A percentile compares a stretch with the other conserved stretches of the same genome.
These are phyloP conservation scores for Cordyceps fumosorosea DNA, from an alignment of 2,329 filamentous ascomycete genomes.

Conservation along the genomic window DNA sequence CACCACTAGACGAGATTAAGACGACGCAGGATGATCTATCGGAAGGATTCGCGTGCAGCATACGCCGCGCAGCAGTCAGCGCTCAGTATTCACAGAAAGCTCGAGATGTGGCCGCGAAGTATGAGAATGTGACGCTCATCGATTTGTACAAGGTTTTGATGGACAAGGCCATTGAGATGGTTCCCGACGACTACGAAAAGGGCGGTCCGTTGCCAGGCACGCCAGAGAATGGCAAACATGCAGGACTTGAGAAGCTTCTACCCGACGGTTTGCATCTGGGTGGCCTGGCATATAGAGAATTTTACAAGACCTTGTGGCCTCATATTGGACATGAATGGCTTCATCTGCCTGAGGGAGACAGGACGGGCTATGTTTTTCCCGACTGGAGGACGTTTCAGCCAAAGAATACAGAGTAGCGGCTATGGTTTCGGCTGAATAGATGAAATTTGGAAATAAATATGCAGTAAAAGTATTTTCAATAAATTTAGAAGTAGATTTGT, in stretches of 20 bases:
- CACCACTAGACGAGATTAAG: conserved; percentile 74
- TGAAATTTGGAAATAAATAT: not conserved
- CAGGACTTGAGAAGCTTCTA: conserved; percentile 45
- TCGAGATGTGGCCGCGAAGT: conserved; percentile 60
- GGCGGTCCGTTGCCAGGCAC: conserved; percentile 44
- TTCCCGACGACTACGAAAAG: conserved; percentile 48
- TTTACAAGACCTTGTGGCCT: conserved; percentile 42
- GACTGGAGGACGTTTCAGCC: conserved; percentile 36
- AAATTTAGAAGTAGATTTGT: not conserved
- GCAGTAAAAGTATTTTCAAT: not conserved
- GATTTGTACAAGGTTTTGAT: conserved; percentile 79
- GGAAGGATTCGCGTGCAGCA: conserved; percentile 37
- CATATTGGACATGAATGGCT: conserved; percentile 41
- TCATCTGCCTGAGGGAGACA: conserved; percentile 28
- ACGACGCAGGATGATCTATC: conserved; percentile 41
- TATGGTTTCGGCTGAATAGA: no score
- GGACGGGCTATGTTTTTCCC: conserved; percentile 38
- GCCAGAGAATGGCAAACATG: conserved; percentile 41
- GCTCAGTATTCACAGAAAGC: conserved; percentile 53
- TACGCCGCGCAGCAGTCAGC: conserved; percentile 41
- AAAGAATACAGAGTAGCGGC: not conserved
- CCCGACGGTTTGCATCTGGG: conserved; percentile 54
- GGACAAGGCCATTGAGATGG: conserved; percentile 56
- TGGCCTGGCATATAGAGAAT: conserved; percentile 45
- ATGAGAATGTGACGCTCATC: conserved; percentile 61